Conservation (phyloP, 495 filamentous ascomycete species). For the Parathielavia appendiculata region DNA sequence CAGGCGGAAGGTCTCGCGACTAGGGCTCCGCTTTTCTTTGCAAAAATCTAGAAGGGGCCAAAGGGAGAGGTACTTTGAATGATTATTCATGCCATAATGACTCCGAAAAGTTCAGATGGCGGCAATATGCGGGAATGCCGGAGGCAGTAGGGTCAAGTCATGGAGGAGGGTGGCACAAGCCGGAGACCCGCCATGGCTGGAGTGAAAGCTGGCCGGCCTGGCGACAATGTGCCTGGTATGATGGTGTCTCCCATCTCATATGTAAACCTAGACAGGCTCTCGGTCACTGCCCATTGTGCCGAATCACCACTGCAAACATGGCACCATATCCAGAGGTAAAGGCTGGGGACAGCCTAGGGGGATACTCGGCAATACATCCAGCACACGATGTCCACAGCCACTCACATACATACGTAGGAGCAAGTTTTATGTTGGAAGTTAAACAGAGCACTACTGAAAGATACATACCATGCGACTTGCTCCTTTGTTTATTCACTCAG, state of each 20-base stretch:
- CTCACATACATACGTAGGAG: not conserved
- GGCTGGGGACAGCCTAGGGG: not conserved
- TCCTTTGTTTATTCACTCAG: too few relatives aligned
- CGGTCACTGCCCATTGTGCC: too few relatives aligned
- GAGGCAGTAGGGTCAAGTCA: not conserved
- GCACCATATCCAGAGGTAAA: not conserved
- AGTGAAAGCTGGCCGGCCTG: not conserved
- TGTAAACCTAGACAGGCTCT: too few relatives aligned
- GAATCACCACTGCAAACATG: not conserved
- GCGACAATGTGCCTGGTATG: not conserved
- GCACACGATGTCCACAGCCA: not conserved
- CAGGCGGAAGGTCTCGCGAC: not conserved
- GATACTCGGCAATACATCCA: not conserved
- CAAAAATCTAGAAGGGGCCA: not conserved
- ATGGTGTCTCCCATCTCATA: too few relatives aligned
- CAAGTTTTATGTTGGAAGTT: too few relatives aligned
- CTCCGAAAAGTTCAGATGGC: not conserved
- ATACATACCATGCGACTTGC: too few relatives aligned
- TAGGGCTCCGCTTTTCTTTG: not conserved
- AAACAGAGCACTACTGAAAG: too few relatives aligned
- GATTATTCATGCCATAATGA: not conserved
- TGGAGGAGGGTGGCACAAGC: slow-evolving; percentile 1
- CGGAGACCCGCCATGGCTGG: not conserved
- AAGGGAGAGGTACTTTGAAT: not conserved
- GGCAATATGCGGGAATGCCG: not conserved